Conservation (phyloP, 139 green algal genomes). For the Micractinium sp. region DNA sequence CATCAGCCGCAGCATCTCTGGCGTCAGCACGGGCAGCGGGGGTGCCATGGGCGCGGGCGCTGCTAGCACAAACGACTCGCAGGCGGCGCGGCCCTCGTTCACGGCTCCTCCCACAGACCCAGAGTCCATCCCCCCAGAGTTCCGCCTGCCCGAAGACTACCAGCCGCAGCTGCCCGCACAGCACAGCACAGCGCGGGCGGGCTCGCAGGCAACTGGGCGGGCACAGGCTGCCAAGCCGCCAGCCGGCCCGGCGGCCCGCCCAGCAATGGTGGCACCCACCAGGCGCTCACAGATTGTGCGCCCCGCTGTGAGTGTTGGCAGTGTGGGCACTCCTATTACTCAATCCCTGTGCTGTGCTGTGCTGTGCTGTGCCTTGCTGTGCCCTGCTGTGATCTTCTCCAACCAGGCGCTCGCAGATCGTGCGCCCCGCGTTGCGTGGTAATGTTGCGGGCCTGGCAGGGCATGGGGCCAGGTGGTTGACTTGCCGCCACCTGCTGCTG, state of each 20-base stretch:
- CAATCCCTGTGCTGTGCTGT: no score
- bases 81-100: not conserved
- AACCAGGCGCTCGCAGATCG: no score
- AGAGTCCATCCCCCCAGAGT: conserved; percentile 3
- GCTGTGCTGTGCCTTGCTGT: not conserved
- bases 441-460: not conserved
- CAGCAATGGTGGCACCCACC: conserved; percentile 18
- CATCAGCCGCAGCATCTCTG: not conserved
- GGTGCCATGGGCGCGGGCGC: not conserved
- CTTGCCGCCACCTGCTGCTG: no score
- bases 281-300: not conserved
- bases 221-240: not conserved
- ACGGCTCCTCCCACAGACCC: not conserved
- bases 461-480: no score
- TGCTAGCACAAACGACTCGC: not conserved
- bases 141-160: conserved; percentile 12
- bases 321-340: not conserved
- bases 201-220: not conserved
- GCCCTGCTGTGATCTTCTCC: not conserved
- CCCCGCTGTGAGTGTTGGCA: not conserved
- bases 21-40: not conserved
- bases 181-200: not conserved
- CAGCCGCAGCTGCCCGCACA: not conserved
- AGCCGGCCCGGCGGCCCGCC: not conserved
- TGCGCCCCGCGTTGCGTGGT: no score